Evolutionary conservation across 345 rosid genomes (phyloP).

Genomic region (Capsella bursapastoris): DNA sequence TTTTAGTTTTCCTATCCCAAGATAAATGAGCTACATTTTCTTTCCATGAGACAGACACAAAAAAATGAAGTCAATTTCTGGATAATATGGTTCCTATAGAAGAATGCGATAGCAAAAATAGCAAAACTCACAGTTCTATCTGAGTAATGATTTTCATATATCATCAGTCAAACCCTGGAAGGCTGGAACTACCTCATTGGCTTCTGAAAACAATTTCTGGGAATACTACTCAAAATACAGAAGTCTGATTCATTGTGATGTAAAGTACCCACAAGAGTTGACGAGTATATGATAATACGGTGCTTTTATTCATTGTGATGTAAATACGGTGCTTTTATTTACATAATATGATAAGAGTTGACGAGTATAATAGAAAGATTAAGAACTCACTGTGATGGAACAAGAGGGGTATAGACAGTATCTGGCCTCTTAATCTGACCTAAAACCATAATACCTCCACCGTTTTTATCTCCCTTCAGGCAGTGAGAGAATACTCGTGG

Average conservation of each 20-base stretch:
- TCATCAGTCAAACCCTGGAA: conserved; percentile 5
- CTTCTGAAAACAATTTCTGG: neutral
- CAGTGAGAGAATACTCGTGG: conserved; percentile 93
- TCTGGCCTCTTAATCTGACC: conserved; percentile 92
- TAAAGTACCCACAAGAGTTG: neutral
- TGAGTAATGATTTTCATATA: neutral
- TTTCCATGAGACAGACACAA: conserved; percentile 2
- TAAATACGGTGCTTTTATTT: neutral
- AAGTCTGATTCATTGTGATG: conserved; percentile 3
- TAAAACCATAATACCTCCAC: conserved; percentile 93
- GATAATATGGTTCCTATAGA: conserved; percentile 9
- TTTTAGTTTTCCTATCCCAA: conserved; percentile 32
- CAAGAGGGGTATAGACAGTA: conserved; percentile 86
- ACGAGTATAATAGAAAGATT: neutral
- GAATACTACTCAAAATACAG: conserved; percentile 8
- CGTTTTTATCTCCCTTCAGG: conserved; percentile 70
- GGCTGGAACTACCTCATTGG: neutral
- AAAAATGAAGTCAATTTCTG: neutral
- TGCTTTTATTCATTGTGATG: conserved; percentile 15
- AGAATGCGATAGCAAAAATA: conserved; percentile 13
- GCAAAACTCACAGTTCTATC: neutral
- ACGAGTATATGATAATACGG: neutral
- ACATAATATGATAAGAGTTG: neutral
- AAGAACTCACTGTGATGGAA: conserved; percentile 75
- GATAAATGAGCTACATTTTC: conserved; percentile 18